Conservation (phyloP, 1,284 basidiomycete genomes). For the Athelia sp. region DNA sequence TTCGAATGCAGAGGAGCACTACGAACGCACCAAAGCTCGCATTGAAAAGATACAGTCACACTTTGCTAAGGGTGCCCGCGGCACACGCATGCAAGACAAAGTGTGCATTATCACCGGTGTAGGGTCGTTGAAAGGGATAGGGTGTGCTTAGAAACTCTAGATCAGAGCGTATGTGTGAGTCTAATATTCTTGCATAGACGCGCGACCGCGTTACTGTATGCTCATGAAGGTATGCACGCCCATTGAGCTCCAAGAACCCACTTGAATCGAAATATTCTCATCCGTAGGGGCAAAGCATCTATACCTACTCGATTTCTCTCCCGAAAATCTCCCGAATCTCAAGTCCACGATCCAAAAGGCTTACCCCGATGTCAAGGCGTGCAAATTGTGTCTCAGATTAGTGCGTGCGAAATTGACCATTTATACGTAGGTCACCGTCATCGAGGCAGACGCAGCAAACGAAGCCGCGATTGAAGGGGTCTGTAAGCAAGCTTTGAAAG, state of each 20-base stretch:
- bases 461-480: slow-evolving; percentile 65
- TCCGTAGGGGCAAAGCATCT: slow-evolving; percentile 5
- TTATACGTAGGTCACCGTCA: slow-evolving; percentile 52
- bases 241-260: not conserved
- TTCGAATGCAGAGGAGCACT: slow-evolving; percentile 38
- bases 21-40: slow-evolving; percentile 55
- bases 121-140: slow-evolving; percentile 80
- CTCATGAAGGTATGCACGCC: slow-evolving; percentile 64
- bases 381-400: slow-evolving; percentile 1
- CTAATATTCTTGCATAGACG: slow-evolving; percentile 46
- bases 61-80: slow-evolving; percentile 50
- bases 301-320: slow-evolving; percentile 55
- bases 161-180: slow-evolving; percentile 5
- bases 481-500: slow-evolving; percentile 69
- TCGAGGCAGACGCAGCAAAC: slow-evolving; percentile 82
- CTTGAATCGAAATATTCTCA: too few species aligned
- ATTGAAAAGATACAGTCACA: slow-evolving; percentile 71
- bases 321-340: slow-evolving; percentile 67
- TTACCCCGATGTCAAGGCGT: slow-evolving; percentile 76
- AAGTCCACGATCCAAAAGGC: slow-evolving; percentile 60
- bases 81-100: slow-evolving; percentile 66
- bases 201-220: slow-evolving; percentile 71
- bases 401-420: slow-evolving; percentile 3
- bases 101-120: slow-evolving; percentile 92
- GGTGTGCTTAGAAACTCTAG: slow-evolving; percentile 38